Percentiles rank a stretch among this genome's conserved stretches.
Evolutionary conservation across 2,329 filamentous ascomycete genomes (phyloP).

Genomic region (Cryphonectria japonica): DNA sequence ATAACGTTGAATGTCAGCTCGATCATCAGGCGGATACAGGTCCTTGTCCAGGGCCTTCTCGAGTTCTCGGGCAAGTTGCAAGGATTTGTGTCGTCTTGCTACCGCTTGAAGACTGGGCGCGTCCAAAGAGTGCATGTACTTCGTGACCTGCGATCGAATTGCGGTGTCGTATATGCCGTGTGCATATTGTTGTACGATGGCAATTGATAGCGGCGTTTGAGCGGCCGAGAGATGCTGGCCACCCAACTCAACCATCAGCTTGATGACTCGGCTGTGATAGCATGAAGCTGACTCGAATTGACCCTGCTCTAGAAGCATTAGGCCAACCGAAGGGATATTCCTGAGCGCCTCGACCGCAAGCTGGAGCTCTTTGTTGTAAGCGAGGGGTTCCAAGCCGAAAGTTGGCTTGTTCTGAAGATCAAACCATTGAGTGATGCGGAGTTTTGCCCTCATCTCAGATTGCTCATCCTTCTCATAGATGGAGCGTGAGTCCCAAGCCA

Average conservation of each 20-base stretch:
- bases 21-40: constrained; percentile 46
- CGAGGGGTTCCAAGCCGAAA: constrained; percentile 51
- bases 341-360: constrained; percentile 52
- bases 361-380: constrained; percentile 59
- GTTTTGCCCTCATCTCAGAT: constrained; percentile 43
- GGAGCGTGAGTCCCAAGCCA: constrained; percentile 48
- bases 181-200: constrained; percentile 52
- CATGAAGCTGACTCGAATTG: constrained; percentile 54
- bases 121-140: constrained; percentile 37
- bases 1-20: constrained; percentile 50
- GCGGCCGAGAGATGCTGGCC: constrained; percentile 32
- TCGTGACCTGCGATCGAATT: constrained; percentile 48
- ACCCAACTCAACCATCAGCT: constrained; percentile 43
- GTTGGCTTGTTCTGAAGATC: constrained; percentile 44
- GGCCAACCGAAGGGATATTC: constrained; percentile 55
- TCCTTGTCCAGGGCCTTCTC: constrained; percentile 55
- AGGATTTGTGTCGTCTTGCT: constrained; percentile 54
- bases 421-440: constrained; percentile 50
- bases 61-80: constrained; percentile 61
- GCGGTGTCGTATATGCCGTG: constrained; percentile 53
- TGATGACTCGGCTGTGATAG: constrained; percentile 53
- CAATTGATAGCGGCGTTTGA: constrained; percentile 33
- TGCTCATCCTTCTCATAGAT: constrained; percentile 42
- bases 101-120: constrained; percentile 45
- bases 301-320: constrained; percentile 57